A percentile compares a stretch with the other conserved stretches of the same genome.
phyloP scores from a whole-genome alignment of 768 basidiomycete genomes.

The Macrolepiota fuliginosa region DNA sequence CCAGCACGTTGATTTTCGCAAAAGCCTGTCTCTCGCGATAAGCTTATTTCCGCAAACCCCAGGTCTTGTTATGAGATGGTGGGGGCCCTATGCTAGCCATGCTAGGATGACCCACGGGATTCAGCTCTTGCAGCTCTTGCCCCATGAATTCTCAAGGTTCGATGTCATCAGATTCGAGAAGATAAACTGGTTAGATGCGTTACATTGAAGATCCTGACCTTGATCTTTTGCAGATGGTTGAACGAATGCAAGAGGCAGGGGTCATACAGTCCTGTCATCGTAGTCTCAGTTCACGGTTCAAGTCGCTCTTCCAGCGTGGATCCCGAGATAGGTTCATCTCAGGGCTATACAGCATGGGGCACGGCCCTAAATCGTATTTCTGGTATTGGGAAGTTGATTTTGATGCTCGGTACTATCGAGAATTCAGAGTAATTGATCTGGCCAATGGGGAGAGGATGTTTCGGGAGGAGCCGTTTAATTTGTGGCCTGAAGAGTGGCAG shows the following conservation, averaged over 20 bases:
- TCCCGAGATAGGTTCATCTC: neutral
- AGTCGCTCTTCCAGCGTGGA: neutral
- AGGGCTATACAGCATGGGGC: neutral
- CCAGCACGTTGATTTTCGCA: neutral
- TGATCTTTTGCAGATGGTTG: neutral
- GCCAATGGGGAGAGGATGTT: neutral
- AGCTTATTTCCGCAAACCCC: neutral
- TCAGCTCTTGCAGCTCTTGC: neutral
- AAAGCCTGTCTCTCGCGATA: neutral
- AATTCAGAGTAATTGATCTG: neutral
- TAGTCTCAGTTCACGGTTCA: neutral
- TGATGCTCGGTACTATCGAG: neutral
- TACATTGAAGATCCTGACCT: neutral
- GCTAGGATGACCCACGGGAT: neutral
- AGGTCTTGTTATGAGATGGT: neutral
- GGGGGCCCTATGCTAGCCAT: neutral
- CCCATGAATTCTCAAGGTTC: neutral
- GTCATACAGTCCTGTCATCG: neutral
- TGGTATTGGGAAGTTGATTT: neutral
- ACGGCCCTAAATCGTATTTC: neutral
- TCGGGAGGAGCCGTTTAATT: neutral
- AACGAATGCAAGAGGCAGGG: neutral
- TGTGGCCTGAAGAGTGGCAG: neutral
- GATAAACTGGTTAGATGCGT: neutral
- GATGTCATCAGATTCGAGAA: neutral